Conservation (phyloP, 192 early-diverging fungal genomes). For the Podila epigama region DNA sequence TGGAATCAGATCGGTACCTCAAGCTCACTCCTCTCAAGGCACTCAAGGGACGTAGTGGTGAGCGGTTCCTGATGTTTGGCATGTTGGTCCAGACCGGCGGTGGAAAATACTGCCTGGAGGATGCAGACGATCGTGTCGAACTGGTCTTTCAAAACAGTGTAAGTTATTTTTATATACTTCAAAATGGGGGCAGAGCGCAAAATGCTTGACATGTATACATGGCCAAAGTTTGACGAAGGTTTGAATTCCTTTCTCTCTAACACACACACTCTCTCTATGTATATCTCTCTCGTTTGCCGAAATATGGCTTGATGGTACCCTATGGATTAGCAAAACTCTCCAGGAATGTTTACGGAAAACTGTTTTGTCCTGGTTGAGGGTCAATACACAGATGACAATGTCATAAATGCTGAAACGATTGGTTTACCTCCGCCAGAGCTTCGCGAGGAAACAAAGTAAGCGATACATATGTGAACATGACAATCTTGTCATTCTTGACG, state of each 20-base stretch:
- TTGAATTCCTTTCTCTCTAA: too few species aligned
- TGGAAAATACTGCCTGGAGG: constrained; percentile 86
- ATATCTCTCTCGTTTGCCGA: too few species aligned
- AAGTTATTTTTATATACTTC: constrained; percentile 6
- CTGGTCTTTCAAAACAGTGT: constrained; percentile 70
- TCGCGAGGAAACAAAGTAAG: constrained; percentile 54
- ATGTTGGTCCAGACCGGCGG: constrained; percentile 87
- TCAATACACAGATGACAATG: constrained; percentile 70
- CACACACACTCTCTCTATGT: too few species aligned
- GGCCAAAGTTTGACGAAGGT: too few species aligned
- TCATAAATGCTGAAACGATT: constrained; percentile 74
- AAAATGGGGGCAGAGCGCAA: too few species aligned
- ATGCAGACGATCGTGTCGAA: constrained; percentile 79
- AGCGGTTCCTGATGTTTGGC: constrained; percentile 80
- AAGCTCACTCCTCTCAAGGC: constrained; percentile 83
- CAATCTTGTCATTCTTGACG: not conserved
- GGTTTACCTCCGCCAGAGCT: constrained; percentile 81
- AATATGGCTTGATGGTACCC: too few species aligned
- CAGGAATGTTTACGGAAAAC: constrained; percentile 85
- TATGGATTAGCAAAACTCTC: constrained; percentile 55
- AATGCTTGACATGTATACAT: too few species aligned
- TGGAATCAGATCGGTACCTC: constrained; percentile 31
- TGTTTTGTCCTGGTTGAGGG: constrained; percentile 91
- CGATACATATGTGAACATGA: not conserved
- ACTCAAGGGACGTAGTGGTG: constrained; percentile 73